Percentiles rank a stretch among this genome's conserved stretches.
These are phyloP conservation scores for Globisporangium polare DNA, from an alignment of 352 stramenopile genomes.

Conservation along the genomic window DNA sequence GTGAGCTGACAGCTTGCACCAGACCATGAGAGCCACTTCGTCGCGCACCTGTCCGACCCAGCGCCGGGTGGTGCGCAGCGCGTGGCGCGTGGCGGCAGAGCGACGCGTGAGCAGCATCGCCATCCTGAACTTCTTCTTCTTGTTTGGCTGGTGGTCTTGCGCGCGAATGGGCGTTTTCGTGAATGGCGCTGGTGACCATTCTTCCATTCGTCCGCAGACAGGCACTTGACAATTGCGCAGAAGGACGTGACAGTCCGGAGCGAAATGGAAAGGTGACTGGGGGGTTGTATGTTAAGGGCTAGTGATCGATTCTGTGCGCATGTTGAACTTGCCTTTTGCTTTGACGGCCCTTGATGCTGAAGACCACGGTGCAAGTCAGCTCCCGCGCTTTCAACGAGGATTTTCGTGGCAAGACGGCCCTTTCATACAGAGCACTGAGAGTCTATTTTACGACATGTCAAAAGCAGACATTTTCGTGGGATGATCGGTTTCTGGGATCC, in stretches of 20 bases:
- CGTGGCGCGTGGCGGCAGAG: background rate
- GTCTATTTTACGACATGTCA: no score
- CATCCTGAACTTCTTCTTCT: background rate
- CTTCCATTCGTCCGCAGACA: background rate
- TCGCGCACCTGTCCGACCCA: slow-evolving; percentile 4
- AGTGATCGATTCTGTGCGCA: background rate
- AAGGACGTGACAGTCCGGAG: no score
- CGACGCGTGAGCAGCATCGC: slow-evolving; percentile 10
- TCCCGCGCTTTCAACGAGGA: background rate
- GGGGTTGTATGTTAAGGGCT: background rate
- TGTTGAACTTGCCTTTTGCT: background rate
- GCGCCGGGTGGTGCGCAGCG: background rate
- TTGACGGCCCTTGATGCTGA: background rate
- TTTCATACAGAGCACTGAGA: background rate
- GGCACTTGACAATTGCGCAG: no score
- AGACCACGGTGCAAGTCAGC: background rate
- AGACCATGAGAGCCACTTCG: background rate
- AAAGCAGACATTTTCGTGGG: no score
- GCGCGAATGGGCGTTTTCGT: background rate
- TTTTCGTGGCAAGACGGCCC: background rate
- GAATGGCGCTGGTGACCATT: background rate
- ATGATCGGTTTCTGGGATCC: no score
- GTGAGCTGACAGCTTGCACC: background rate
- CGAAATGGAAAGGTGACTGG: background rate
- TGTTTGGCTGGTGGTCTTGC: background rate